phyloP scores from a whole-genome alignment of 2,329 filamentous ascomycete species.

The Chaetomiaceae sp. region DNA sequence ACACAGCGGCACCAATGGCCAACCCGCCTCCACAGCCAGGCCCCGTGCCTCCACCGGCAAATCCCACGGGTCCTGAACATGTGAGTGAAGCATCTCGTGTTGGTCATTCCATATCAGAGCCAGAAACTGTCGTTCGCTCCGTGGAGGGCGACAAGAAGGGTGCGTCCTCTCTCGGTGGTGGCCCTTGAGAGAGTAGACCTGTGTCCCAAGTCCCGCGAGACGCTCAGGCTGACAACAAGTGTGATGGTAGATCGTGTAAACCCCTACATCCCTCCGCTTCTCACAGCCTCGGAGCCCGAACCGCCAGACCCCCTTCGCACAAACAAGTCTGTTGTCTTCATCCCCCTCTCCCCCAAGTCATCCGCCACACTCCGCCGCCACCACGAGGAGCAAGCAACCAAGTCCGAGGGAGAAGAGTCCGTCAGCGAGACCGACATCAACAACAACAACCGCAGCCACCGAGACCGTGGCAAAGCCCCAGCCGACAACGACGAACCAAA shows the following conservation, averaged over 20 bases:
- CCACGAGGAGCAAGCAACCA: conserved; percentile 31
- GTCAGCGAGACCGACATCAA: conserved; percentile 7
- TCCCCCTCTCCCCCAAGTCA: conserved; percentile 47
- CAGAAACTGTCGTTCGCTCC: conserved; percentile 18
- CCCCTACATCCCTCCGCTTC: background rate
- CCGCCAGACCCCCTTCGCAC: conserved; percentile 18
- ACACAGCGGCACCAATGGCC: background rate
- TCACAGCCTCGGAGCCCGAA: conserved; percentile 7
- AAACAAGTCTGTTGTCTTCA: conserved; percentile 42
- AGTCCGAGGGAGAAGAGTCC: conserved; percentile 12
- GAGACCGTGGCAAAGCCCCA: background rate
- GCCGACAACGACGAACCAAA: background rate
- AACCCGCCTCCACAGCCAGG: conserved; percentile 6
- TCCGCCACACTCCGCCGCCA: conserved; percentile 42
- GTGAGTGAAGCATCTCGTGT: conserved; percentile 29
- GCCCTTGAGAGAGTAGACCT: conserved; percentile 6
- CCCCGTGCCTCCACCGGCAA: conserved; percentile 11
- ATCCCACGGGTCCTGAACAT: conserved; percentile 27
- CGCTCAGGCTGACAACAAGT: conserved; percentile 2
- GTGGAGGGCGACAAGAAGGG: conserved; percentile 24
- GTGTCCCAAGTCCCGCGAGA: background rate
- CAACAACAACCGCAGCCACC: conserved; percentile 5
- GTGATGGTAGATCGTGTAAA: conserved; percentile 24
- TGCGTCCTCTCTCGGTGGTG: conserved; percentile 25
- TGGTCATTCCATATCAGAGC: conserved; percentile 22